Base-by-base conservation (phyloP, 257 asterid genomes). In the Plectranthus barbatus region DNA sequence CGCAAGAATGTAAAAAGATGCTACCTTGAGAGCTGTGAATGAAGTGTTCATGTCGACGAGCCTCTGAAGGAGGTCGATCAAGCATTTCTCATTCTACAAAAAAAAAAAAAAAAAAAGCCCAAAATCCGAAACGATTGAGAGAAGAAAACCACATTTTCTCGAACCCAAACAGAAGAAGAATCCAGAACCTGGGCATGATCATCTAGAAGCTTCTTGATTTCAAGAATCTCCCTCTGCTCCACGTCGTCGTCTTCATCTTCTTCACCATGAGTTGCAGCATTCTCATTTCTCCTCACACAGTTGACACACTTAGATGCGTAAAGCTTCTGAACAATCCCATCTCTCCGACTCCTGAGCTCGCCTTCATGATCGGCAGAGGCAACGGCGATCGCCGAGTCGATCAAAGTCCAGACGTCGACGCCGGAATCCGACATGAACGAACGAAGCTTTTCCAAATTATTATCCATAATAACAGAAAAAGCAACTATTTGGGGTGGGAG, bases 401-500 rank as follows among this genome's bases (percentile, higher is more conserved):
- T 79, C 78, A 77, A 76, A 0, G 69, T 56, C 88, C 88, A 82
- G 15, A 82, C 56, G 64, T 82, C 88, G 24, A 79, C 20, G 11
- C 81, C 80, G 0, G 88, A 82, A 52, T 82, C 84, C 62, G 56
- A 51, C 21, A 82, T 55, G 14, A 82, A 68, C 5, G 74, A 76
- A 26, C 83, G 88, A 36, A 82, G 76, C 55, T 68, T 75, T 7
- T 60, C 56, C 70, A 82, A 82, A 72, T n/a, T n/a, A n/a, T n/a
- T n/a, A n/a, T 82, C 85, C 88, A 82, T 79, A 8, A 5, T 14
- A 4, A 1, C 20, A 26, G 31, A 26, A 26, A 26, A 26, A 26
- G 31, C 2, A 26, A 26, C 31, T 26, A 26, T 26, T 26, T 26
- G 31, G 2, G 2, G 31, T 26, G 2, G 31, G 31, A 26, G 31